Evolutionary conservation across 2,329 filamentous ascomycete genomes (phyloP), one percentile per base, ranked within the genome.

Genomic region (Sarocladiaceae sp.): DNA sequence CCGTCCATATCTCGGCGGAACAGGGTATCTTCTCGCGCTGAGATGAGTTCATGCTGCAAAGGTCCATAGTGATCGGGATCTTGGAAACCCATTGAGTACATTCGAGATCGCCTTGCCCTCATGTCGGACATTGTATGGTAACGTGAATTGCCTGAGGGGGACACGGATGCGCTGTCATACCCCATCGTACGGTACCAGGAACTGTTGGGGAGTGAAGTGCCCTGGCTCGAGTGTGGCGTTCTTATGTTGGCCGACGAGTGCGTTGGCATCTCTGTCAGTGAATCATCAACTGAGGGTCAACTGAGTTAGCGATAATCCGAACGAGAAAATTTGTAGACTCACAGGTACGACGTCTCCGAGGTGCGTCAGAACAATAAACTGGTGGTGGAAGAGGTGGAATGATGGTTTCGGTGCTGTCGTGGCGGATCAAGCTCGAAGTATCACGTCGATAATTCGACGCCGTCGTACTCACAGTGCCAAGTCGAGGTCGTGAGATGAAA

Each of bases 381-480:
- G 29, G 46, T 6, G 46, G 31, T 3, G 47, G 47, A 3, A 50
- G 47, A 6, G 47, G 47, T 20, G 44, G 44, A 8, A 33, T 15
- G 33, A 26, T 28, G 15, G 20, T 17, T 33, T 35, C 47, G 26
- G 26, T n/a, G 31, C 31, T 50, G 4, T 37, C 47, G 18, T 44
- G 39, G 10, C 29, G 39, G n/a, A 55, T 35, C 36, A 54, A 56
- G 18, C 56, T 57, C 0, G 66, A 64, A 10, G 66, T 68, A 8
- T 54, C 53, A 4, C 64, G 60, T 3, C 57, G 53, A 17, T 52
- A 54, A 1, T 55, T 54, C 1, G 66, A 65, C 15, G 62, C 62
- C 1, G 60, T 40, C 5, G 67, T 67, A 52, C 66, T 68, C 37
- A 62, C 51, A 1, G 68, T 67, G 6, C 57, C 61, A 3, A 64